Percentiles rank a stretch among this genome's conserved stretches.
Conservation (phyloP, 2,329 filamentous ascomycete species). For the Colletotrichum kahawae region DNA sequence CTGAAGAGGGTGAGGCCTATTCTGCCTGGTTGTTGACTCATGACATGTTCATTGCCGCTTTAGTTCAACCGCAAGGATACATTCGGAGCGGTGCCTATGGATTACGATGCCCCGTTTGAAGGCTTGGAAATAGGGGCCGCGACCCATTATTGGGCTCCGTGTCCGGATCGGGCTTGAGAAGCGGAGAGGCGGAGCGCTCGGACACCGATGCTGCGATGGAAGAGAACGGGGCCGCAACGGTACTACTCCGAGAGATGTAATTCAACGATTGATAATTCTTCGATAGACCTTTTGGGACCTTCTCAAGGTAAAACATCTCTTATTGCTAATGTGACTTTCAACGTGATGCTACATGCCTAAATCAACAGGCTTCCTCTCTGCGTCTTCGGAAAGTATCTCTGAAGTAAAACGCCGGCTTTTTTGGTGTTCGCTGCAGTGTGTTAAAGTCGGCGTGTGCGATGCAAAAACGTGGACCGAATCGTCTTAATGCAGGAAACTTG, state of each 20-base stretch:
- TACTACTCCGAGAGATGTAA: neutral
- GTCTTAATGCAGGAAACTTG: conserved; percentile 18
- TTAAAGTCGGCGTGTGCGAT: conserved; percentile 32
- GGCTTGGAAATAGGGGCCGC: rapidly evolving
- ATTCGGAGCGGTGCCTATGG: neutral
- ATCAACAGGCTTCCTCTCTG: neutral
- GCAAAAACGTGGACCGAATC: conserved; percentile 31
- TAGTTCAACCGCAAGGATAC: neutral
- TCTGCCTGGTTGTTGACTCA: neutral
- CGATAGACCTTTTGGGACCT: neutral
- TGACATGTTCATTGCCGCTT: neutral
- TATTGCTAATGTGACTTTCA: rapidly evolving
- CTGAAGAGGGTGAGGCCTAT: neutral
- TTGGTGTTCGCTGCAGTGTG: conserved; percentile 29
- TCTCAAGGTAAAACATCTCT: rapidly evolving
- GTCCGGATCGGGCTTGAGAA: neutral
- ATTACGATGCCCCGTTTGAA: rapidly evolving
- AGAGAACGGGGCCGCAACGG: too few relatives aligned
- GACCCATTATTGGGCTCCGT: neutral
- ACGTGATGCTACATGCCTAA: rapidly evolving
- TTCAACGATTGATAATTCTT: neutral
- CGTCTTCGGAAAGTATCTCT: conserved; percentile 23
- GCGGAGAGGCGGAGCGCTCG: neutral
- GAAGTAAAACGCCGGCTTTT: conserved; percentile 24
- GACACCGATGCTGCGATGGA: rapidly evolving